These are phyloP conservation scores for Gastrolobium bilobum DNA, from an alignment of 306 rosid genomes.

Conservation along the genomic window DNA sequence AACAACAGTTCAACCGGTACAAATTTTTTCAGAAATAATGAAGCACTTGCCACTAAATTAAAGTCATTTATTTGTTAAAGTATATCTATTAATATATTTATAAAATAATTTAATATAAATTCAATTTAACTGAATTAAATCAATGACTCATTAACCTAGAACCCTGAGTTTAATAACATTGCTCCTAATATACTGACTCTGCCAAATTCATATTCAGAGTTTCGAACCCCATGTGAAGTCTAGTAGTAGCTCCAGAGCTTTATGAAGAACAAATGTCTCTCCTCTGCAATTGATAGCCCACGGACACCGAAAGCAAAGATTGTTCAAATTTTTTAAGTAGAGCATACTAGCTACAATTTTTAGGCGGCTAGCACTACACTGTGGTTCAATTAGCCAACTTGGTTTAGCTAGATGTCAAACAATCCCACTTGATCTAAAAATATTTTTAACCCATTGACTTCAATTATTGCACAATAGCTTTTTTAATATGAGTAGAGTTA, in stretches of 20 bases:
- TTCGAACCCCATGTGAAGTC: conserved; percentile 2
- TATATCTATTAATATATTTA: no score
- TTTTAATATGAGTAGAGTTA: no score
- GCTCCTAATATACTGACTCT: not conserved
- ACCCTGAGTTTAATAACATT: no score
- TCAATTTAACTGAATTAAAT: no score
- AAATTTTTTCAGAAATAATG: no score
- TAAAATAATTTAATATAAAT: no score
- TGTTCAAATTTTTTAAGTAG: conserved; percentile 6
- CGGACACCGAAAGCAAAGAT: conserved; percentile 30
- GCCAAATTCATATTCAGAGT: not conserved
- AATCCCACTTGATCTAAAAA: not conserved
- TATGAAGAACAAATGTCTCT: conserved; percentile 5
- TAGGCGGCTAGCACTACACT: not conserved
- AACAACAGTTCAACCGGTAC: no score
- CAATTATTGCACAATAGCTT: not conserved
- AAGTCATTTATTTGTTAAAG: no score
- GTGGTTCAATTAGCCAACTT: conserved; percentile 32
- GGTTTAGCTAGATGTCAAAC: not conserved
- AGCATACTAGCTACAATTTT: conserved; percentile 15
- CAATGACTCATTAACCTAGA: no score
- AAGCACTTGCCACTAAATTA: no score
- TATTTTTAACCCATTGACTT: conserved; percentile 1
- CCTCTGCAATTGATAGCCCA: conserved; percentile 18
- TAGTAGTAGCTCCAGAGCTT: conserved; percentile 12